Evolutionary conservation across 2,329 filamentous ascomycete genomes (phyloP), one percentile per base, ranked within the genome.

Genomic region (Didymella segeticola): DNA sequence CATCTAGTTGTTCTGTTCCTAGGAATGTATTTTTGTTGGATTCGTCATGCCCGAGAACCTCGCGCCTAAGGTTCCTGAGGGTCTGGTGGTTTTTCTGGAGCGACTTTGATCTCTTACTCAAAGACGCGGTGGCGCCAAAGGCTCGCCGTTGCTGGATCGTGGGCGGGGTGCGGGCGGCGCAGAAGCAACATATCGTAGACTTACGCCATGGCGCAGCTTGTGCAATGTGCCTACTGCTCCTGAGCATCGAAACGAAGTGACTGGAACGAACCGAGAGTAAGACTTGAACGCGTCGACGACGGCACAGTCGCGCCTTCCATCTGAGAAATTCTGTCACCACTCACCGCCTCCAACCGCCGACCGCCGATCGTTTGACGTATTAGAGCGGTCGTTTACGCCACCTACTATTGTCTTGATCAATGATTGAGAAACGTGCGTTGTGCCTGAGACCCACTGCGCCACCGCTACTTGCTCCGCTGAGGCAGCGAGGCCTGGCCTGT

Each of bases 171-270:
- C 48, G 60, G 30, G 51, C 45, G 39, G 64, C 52, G 49, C 66
- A 69, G 45, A 64, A 54, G 10, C 64, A 61, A 49, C 67, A 68
- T 12, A 64, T 42, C 29, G 61, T 45, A 5, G 41, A 27, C 14
- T 38, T 53, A 33, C 46, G 61, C 62, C 56, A 60, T 60, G 57
- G 53, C 52, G 57, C 54, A 50, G 62, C 58, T 38, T 48, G 61
- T 22, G 60, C 53, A 46, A 70, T 36, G 23, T 33, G 15, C 14
- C 30, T 54, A 14, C 58, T 56, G 43, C 63, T 65, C 46, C 60
- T 59, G 50, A 70, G 67, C 70, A 72, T 72, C 20, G 56, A 43
- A 53, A 47, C 37, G n/a, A 29, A 19, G 33, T 26, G 25, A 23
- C 25, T 20, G 30, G 26, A 26, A 17, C n/a, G 5, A n/a, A 19